Conservation (phyloP, 768 basidiomycete species). For the Paxillus involutus region DNA sequence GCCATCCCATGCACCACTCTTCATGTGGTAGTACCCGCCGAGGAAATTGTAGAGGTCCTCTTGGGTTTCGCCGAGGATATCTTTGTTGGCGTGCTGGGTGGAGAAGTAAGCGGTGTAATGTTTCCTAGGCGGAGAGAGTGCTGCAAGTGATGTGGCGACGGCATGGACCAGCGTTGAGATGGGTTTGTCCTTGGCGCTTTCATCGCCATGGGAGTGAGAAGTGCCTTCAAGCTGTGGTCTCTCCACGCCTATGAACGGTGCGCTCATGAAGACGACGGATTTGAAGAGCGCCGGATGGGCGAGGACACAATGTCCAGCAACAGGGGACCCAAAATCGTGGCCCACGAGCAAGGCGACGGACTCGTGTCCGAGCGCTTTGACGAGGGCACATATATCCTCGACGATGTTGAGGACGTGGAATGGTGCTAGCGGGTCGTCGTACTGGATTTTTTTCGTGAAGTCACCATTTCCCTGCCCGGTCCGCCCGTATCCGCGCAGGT, state of each 20-base stretch:
- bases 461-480: slow-evolving; percentile 24
- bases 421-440: slow-evolving; percentile 49
- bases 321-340: slow-evolving; percentile 57
- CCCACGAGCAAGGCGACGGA: slow-evolving; percentile 52
- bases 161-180: slow-evolving; percentile 5
- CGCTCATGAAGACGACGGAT: slow-evolving; percentile 59
- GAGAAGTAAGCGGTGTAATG: slow-evolving; percentile 57
- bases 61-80: slow-evolving; percentile 33
- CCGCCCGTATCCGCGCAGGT: slow-evolving; percentile 56
- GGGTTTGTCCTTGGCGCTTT: slow-evolving; percentile 6
- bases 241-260: slow-evolving; percentile 51
- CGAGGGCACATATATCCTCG: slow-evolving; percentile 51
- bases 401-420: slow-evolving; percentile 52
- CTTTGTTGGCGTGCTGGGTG: slow-evolving; percentile 43
- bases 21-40: slow-evolving; percentile 41
- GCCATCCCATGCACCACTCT: slow-evolving; percentile 52
- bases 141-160: slow-evolving; percentile 29
- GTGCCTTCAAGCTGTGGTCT: slow-evolving; percentile 16
- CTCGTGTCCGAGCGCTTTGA: slow-evolving; percentile 49
- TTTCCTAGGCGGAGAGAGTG: slow-evolving; percentile 51
- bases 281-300: slow-evolving; percentile 56
- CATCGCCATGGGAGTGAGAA: not conserved
- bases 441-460: slow-evolving; percentile 27
- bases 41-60: slow-evolving; percentile 25
- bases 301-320: slow-evolving; percentile 54